phyloP scores from a whole-genome alignment of 2,329 filamentous ascomycete genomes.

The Colletotrichum tropicale region DNA sequence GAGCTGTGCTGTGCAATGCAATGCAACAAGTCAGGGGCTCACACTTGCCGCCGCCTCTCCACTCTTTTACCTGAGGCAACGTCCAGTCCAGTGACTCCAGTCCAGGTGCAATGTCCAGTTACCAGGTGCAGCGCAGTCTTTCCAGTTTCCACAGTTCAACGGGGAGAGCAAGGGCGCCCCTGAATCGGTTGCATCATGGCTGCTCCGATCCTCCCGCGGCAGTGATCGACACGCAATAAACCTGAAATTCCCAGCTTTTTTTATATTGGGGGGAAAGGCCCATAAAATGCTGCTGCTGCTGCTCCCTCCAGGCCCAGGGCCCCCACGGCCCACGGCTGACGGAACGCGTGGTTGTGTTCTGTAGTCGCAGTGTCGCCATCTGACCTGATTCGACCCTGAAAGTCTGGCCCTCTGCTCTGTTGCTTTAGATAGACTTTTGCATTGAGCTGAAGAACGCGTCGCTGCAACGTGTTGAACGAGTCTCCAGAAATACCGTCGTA shows the following conservation, averaged over 20 bases:
- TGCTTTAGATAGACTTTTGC: background rate
- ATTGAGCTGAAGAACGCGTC: background rate
- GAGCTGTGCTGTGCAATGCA: background rate
- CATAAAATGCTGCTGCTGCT: background rate
- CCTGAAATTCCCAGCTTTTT: background rate
- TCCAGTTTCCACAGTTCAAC: background rate
- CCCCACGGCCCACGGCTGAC: background rate
- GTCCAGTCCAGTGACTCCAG: background rate
- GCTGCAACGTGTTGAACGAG: background rate
- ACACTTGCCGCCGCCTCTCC: background rate
- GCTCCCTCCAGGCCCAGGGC: background rate
- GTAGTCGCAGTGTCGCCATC: background rate
- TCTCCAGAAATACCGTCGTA: background rate
- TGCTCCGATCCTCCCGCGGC: background rate
- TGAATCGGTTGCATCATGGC: background rate
- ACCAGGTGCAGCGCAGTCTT: background rate
- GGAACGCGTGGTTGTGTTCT: background rate
- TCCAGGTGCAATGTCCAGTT: background rate
- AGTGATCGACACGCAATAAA: background rate
- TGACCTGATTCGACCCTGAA: background rate
- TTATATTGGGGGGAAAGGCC: background rate
- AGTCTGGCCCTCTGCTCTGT: background rate
- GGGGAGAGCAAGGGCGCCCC: background rate
- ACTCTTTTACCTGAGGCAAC: conserved; percentile 1
- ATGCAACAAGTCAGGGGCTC: background rate